These are phyloP conservation scores for Corylus avellana DNA, from an alignment of 306 rosid species.

Conservation along the genomic window DNA sequence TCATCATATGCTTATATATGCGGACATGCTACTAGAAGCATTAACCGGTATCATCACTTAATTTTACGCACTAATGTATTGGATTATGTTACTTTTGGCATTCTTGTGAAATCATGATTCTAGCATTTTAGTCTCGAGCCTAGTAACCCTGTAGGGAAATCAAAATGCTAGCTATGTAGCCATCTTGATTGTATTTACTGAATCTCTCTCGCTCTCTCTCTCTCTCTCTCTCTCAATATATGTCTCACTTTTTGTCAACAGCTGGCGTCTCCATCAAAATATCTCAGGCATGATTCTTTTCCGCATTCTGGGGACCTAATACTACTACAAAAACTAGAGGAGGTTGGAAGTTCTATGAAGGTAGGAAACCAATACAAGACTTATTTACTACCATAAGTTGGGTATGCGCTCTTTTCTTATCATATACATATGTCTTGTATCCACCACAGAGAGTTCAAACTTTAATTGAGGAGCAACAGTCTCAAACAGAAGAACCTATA, in stretches of 20 bases:
- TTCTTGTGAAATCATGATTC: no score
- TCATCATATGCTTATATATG: conserved; percentile 2
- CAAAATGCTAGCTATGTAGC: conserved; percentile 7
- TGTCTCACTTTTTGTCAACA: conserved; percentile 18
- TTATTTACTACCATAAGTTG: neutral
- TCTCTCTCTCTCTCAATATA: neutral
- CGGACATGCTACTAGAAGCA: conserved; percentile 2
- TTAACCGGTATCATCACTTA: neutral
- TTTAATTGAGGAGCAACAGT: conserved; percentile 60
- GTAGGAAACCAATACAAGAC: conserved; percentile 34
- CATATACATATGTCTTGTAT: conserved; percentile 18
- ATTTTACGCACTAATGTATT: neutral
- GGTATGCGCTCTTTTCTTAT: conserved; percentile 31
- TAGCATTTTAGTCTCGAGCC: conserved; percentile 3
- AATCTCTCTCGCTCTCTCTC: neutral
- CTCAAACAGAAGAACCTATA: conserved; percentile 49
- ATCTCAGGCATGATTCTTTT: conserved; percentile 51
- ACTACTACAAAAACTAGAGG: conserved; percentile 83
- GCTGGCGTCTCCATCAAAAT: conserved; percentile 66
- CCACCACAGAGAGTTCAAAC: conserved; percentile 71
- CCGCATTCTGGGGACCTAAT: conserved; percentile 53
- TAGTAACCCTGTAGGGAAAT: neutral
- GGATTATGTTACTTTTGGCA: no score
- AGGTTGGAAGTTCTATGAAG: conserved; percentile 90
- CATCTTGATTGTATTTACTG: conserved; percentile 8